Conservation (phyloP, 202 grass and related monocot species). For the Bolboschoenoplectus hybrid region DNA sequence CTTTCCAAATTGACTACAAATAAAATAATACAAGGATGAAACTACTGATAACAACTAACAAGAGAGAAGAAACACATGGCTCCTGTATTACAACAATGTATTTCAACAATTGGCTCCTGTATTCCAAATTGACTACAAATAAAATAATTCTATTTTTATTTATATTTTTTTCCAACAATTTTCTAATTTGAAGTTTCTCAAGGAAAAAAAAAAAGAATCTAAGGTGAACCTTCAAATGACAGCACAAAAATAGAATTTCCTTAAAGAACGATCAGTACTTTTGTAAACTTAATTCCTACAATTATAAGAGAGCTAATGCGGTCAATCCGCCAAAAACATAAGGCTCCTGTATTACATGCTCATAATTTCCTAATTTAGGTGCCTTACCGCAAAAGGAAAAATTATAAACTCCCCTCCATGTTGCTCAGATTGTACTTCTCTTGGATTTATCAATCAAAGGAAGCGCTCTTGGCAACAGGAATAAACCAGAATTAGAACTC, state of each 20-base stretch:
- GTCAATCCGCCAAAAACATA: background rate
- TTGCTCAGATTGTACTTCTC: constrained; percentile 6
- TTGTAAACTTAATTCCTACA: background rate
- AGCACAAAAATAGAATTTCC: background rate
- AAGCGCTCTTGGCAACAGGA: background rate
- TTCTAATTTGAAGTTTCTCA: background rate
- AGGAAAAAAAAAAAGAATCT: background rate
- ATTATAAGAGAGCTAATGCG: background rate
- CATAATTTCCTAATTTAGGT: constrained; percentile 8
- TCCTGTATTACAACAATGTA: no score
- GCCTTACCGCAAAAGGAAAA: background rate
- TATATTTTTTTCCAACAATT: background rate
- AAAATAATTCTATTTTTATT: background rate
- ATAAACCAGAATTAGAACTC: background rate
- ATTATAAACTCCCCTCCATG: background rate
- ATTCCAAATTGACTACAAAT: no score
- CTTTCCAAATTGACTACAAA: constrained; percentile 6
- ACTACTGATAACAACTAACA: constrained; percentile 15
- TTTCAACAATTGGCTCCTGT: no score
- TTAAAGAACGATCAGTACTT: background rate
- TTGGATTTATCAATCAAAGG: background rate
- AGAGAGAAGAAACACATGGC: background rate
- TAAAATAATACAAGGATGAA: background rate
- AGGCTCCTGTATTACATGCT: background rate
- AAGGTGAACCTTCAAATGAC: background rate